These are phyloP conservation scores for Platanthera zijinensis DNA, from an alignment of 106 monocot species.

Conservation along the genomic window DNA sequence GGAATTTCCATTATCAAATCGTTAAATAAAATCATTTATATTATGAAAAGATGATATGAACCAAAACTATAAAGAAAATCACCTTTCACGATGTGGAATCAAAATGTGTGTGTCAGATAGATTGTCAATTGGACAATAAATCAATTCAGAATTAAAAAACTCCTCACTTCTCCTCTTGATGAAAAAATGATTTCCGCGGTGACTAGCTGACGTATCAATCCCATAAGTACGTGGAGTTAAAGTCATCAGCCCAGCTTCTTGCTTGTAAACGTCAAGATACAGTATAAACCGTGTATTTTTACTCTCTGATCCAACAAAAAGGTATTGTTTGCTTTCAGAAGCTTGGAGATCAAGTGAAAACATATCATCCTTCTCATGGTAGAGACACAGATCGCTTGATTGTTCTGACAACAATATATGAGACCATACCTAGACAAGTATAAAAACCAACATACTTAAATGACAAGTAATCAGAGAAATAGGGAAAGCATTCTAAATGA, in stretches of 20 bases:
- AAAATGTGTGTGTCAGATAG: constrained; percentile 45
- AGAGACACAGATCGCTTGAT: constrained; percentile 78
- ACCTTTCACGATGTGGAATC: constrained; percentile 94
- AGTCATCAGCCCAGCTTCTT: constrained; percentile 45
- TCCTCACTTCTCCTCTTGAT: constrained; percentile 78
- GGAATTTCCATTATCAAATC: too few species aligned
- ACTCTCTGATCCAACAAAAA: constrained; percentile 90
- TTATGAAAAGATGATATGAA: background rate
- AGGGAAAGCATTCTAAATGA: background rate
- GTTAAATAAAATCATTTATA: background rate
- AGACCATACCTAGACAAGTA: constrained; percentile 60
- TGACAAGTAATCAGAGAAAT: background rate
- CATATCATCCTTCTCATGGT: constrained; percentile 96
- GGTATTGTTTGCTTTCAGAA: constrained; percentile 85
- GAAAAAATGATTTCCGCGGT: constrained; percentile 89
- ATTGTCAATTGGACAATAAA: constrained; percentile 67
- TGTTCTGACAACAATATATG: constrained; percentile 77
- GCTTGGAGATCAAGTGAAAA: constrained; percentile 53
- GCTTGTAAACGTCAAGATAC: constrained; percentile 54
- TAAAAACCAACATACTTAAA: background rate
- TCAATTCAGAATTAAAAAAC: constrained; percentile 85
- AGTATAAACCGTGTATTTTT: constrained; percentile 76
- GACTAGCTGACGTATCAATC: constrained; percentile 73
- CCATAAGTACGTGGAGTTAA: constrained; percentile 73
- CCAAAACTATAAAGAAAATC: background rate